Conservation (phyloP, 192 early-diverging fungal genomes). For the Entophlyctis luteolus region DNA sequence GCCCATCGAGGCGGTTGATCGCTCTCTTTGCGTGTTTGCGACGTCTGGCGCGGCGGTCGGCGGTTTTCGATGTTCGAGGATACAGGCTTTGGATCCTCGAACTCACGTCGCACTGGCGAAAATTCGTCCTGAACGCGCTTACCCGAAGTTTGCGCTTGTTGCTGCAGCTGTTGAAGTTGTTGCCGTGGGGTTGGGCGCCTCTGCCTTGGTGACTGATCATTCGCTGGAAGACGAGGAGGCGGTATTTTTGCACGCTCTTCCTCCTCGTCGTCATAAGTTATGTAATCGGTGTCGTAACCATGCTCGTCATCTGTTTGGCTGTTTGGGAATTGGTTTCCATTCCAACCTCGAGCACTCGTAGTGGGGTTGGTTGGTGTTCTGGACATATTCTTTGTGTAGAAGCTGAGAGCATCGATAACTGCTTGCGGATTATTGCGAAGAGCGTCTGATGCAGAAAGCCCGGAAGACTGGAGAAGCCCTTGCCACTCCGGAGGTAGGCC, state of each 20-base stretch:
- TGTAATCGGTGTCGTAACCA: neutral
- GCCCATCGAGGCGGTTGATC: no score
- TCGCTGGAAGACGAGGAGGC: neutral
- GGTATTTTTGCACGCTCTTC: neutral
- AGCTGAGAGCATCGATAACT: constrained; percentile 44
- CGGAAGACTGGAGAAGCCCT: constrained; percentile 80
- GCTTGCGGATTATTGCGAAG: constrained; percentile 85
- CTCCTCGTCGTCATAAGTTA: neutral
- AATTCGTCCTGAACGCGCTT: neutral
- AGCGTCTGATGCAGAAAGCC: constrained; percentile 80
- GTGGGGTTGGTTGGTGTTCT: neutral
- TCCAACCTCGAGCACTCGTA: no score
- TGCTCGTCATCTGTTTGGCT: neutral
- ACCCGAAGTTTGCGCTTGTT: neutral
- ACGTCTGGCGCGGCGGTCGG: no score
- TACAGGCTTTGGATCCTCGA: neutral
- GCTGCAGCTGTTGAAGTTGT: neutral
- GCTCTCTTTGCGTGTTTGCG: no score
- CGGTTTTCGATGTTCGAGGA: no score
- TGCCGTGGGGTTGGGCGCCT: neutral
- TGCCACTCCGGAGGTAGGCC: constrained; percentile 92
- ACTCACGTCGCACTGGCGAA: neutral
- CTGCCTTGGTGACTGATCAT: neutral
- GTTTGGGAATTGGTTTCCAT: neutral
- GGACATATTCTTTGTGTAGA: constrained; percentile 23